Evolutionary conservation across 306 rosid species (phyloP).

Genomic region (Amphicarpaea edgeworthii): DNA sequence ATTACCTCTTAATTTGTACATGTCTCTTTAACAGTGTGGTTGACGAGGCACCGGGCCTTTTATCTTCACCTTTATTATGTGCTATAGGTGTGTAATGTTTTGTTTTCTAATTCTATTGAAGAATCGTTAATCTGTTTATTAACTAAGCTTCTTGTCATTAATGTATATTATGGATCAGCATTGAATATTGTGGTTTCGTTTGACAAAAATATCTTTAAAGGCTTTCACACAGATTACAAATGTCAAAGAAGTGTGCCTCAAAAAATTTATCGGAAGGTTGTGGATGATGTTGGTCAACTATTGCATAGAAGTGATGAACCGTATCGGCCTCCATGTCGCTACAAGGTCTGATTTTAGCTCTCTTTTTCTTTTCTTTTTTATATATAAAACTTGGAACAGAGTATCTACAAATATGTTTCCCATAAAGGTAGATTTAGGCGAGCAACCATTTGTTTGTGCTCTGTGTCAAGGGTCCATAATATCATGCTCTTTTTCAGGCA

Average conservation of each 20-base stretch:
- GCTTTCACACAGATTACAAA: slow-evolving; percentile 46
- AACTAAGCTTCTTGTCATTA: slow-evolving; percentile 11
- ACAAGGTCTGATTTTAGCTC: slow-evolving; percentile 49
- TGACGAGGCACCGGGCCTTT: slow-evolving; percentile 31
- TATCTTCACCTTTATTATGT: slow-evolving; percentile 31
- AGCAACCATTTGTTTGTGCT: not conserved
- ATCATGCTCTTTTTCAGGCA: slow-evolving; percentile 51
- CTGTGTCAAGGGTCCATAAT: slow-evolving; percentile 13
- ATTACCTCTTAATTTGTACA: slow-evolving; percentile 15
- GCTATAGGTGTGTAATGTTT: slow-evolving; percentile 47
- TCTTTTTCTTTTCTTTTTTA: too few relatives aligned
- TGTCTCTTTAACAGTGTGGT: slow-evolving; percentile 48
- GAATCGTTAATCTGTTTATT: not conserved
- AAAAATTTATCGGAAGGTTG: slow-evolving; percentile 17
- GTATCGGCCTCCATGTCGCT: slow-evolving; percentile 58
- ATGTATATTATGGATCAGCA: not conserved
- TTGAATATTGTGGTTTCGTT: slow-evolving; percentile 30
- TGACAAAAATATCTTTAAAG: not conserved
- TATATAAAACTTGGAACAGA: not conserved
- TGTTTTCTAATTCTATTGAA: not conserved
- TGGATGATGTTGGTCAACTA: slow-evolving; percentile 25
- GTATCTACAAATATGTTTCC: slow-evolving; percentile 34
- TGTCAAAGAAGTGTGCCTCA: slow-evolving; percentile 26
- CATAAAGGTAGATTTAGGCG: slow-evolving; percentile 28
- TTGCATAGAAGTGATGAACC: slow-evolving; percentile 60